Conservation (phyloP, 495 filamentous ascomycete genomes). For the Aspergillus saccharolyticus region DNA sequence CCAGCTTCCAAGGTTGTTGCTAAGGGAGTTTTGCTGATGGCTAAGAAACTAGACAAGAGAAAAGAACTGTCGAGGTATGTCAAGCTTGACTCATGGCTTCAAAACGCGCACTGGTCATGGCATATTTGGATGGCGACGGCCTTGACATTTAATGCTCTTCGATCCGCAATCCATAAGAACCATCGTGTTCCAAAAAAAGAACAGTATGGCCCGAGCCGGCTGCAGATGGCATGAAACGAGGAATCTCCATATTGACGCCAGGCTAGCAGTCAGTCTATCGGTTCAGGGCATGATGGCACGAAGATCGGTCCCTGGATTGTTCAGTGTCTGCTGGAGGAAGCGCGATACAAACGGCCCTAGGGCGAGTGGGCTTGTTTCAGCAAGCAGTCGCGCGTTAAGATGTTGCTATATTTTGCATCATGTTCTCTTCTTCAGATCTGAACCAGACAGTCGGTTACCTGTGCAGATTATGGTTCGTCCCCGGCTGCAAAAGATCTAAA, state of each 20-base stretch:
- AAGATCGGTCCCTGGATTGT: slow-evolving; percentile 2
- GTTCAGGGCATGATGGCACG: slow-evolving; percentile 5
- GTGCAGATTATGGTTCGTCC: slow-evolving; percentile 24
- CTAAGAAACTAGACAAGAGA: background rate
- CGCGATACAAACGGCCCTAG: slow-evolving; percentile 33
- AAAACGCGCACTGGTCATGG: slow-evolving; percentile 12
- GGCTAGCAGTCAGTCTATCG: slow-evolving; percentile 9
- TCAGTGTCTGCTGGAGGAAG: slow-evolving; percentile 23
- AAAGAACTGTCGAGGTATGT: slow-evolving; percentile 10
- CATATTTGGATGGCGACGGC: slow-evolving; percentile 24
- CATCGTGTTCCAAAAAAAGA: slow-evolving; percentile 24
- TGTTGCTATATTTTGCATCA: slow-evolving; percentile 45
- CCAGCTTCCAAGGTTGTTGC: slow-evolving; percentile 21
- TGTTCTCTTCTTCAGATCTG: slow-evolving; percentile 31
- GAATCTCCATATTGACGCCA: slow-evolving; percentile 35
- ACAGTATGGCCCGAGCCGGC: slow-evolving; percentile 23
- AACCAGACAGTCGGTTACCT: slow-evolving; percentile 11
- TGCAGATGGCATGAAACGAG: slow-evolving; percentile 41
- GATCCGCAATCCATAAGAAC: slow-evolving; percentile 17
- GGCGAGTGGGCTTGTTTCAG: slow-evolving; percentile 36
- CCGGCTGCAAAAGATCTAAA: slow-evolving; percentile 30
- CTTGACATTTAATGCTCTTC: slow-evolving; percentile 42
- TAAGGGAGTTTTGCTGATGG: slow-evolving; percentile 8
- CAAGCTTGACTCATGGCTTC: slow-evolving; percentile 16
- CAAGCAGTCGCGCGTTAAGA: slow-evolving; percentile 40